Evolutionary conservation across 768 basidiomycete genomes (phyloP).

Genomic region (Neoboletus brunneissimus): DNA sequence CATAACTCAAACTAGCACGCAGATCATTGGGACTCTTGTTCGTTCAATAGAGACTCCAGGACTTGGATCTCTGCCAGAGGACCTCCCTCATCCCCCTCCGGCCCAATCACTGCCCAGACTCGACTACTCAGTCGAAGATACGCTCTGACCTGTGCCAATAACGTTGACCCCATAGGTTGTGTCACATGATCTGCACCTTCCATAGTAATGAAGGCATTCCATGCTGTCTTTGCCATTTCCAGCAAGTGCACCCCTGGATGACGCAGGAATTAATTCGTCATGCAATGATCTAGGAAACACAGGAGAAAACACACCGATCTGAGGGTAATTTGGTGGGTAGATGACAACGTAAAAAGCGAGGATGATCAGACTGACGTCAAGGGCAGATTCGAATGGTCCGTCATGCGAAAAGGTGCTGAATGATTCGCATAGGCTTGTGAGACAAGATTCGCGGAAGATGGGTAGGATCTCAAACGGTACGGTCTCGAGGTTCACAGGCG

Average conservation of each 20-base stretch:
- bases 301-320: constrained; percentile 54
- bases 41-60: constrained; percentile 41
- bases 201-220: constrained; percentile 56
- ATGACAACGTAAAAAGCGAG: constrained; percentile 65
- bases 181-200: constrained; percentile 14
- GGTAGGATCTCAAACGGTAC: constrained; percentile 42
- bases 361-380: constrained; percentile 53
- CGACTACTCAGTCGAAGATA: constrained; percentile 42
- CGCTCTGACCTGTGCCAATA: constrained; percentile 30
- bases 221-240: constrained; percentile 73
- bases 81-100: constrained; percentile 62
- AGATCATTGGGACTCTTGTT: neutral
- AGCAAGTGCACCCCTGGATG: constrained; percentile 66
- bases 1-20: neutral
- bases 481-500: constrained; percentile 22
- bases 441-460: constrained; percentile 56
- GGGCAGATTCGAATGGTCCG: constrained; percentile 50
- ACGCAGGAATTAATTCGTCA: neutral
- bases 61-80: constrained; percentile 52
- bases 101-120: constrained; percentile 49
- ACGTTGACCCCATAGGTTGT: constrained; percentile 11
- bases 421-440: constrained; percentile 53
- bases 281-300: neutral
- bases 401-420: constrained; percentile 76
- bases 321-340: constrained; percentile 79